phyloP scores from a whole-genome alignment of 1,139 yeast species.

The Pichia terricola region DNA sequence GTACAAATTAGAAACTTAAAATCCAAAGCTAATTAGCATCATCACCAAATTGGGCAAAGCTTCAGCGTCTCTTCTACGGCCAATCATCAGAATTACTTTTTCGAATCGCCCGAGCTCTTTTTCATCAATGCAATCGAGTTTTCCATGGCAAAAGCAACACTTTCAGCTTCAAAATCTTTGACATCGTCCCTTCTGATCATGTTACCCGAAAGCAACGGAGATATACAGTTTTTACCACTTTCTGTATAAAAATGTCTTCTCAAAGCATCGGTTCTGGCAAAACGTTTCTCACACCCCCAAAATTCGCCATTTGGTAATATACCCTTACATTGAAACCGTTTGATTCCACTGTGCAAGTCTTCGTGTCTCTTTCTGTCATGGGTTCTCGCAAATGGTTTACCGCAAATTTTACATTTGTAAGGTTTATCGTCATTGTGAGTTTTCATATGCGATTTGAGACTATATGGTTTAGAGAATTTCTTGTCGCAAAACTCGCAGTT shows the following conservation, averaged over 20 bases:
- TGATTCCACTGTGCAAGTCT: slow-evolving; percentile 85
- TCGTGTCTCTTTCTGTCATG: slow-evolving; percentile 94
- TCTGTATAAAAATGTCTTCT: slow-evolving; percentile 93
- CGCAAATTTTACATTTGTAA: slow-evolving; percentile 75
- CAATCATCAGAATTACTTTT: too few species aligned
- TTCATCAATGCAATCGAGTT: slow-evolving; percentile 5
- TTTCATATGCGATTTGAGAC: slow-evolving; percentile 79
- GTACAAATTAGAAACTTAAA: too few species aligned
- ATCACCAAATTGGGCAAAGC: too few species aligned
- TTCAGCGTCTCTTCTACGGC: too few species aligned
- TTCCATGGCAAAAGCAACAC: slow-evolving; percentile 12
- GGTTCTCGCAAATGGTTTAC: slow-evolving; percentile 91
- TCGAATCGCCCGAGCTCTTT: background rate
- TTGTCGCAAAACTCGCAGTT: slow-evolving; percentile 79
- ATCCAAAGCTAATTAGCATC: too few species aligned
- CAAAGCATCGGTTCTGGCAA: slow-evolving; percentile 93
- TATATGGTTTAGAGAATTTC: slow-evolving; percentile 84
- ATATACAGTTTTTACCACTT: slow-evolving; percentile 78
- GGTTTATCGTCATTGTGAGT: slow-evolving; percentile 96
- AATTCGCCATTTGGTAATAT: slow-evolving; percentile 44
- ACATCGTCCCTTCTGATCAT: slow-evolving; percentile 31
- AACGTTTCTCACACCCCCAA: slow-evolving; percentile 91
- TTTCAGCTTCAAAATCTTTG: slow-evolving; percentile 41
- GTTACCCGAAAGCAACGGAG: slow-evolving; percentile 28
- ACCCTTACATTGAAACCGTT: slow-evolving; percentile 79